Base-by-base conservation (phyloP, 2,329 filamentous ascomycete genomes). In the Diaporthe velutina region DNA sequence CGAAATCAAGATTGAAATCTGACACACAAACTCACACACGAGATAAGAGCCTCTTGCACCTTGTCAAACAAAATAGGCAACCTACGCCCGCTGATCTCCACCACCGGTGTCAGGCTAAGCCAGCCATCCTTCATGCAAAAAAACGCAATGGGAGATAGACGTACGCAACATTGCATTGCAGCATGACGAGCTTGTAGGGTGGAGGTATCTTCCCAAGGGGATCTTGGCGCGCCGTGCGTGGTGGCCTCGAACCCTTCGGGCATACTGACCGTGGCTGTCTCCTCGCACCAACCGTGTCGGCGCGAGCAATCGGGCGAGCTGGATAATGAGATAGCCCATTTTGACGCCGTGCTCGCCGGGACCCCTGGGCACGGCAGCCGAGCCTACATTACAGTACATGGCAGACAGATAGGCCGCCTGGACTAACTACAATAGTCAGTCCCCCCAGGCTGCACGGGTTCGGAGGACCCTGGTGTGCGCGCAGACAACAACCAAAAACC, bases 31-130 rank as follows among this genome's bases (percentile, higher is more conserved):
- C 30, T 58, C 57, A 40, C 33, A 70, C 55, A n/a, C 30, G 30
- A 74, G 67, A 64, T 74, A 66, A 70, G 66, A 71, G 15, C 33
- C 48, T 33, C 35, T 52, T 48, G 57, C 48, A 54, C 54, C 73
- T 71, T 71, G 50, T 71, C 73, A 66, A 57, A 71, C 68, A n/a
- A 38, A 52, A 60, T 22, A 12, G 45, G 42, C 42, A 50, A 30
- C 61, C 28, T n/a, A 55, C n/a, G 30, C 45, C 45, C 25, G 40
- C 45, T 38, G 45, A 54, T 48, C 57, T 33, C 73, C 55, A 71
- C 64, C 64, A 50, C 54, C 72, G 70, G 55, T 45, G 72, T 71
- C 72, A 58, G 66, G 42, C 66, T 71, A 61, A 35, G 73, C 15
- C 22, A 40, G 48, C n/a, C 73, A 42, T 52, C 73, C 22, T 66